Evolutionary conservation across 306 rosid genomes (phyloP).

Genomic region (Sphenostylis stenocarpa): DNA sequence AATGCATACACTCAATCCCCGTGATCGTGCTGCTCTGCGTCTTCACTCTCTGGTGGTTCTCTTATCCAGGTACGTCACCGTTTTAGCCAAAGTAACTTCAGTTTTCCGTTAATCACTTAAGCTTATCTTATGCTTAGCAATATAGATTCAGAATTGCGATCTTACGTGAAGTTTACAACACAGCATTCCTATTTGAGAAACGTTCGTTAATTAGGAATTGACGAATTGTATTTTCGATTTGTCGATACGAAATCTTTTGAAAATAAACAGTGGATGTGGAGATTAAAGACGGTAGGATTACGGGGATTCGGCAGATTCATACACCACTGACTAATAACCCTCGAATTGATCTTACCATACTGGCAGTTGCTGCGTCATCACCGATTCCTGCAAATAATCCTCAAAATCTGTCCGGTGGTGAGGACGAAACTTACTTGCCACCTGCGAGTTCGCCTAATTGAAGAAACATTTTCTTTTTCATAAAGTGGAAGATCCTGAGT

Average conservation of each 20-base stretch:
- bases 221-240: not conserved
- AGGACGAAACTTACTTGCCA: conserved; percentile 31
- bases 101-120: not conserved
- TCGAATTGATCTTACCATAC: conserved; percentile 42
- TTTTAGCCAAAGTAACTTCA: not conserved
- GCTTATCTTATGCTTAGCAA: not conserved
- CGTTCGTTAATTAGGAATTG: not conserved
- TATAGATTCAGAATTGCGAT: not conserved
- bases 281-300: conserved; percentile 42
- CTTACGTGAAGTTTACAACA: conserved; percentile 6
- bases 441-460: conserved; percentile 36
- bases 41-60: conserved; percentile 67
- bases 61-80: conserved; percentile 48
- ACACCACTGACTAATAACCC: conserved; percentile 27
- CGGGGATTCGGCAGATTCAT: conserved; percentile 30
- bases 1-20: conserved; percentile 50
- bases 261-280: conserved; percentile 43
- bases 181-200: not conserved
- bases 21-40: conserved; percentile 46
- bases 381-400: conserved; percentile 40
- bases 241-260: conserved; percentile 13
- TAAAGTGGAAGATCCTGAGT: conserved; percentile 12
- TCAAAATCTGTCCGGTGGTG: conserved; percentile 37
- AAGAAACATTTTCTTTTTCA: not conserved
- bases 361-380: conserved; percentile 46